Evolutionary conservation across 805 yeast species (phyloP), one percentile per base, ranked within the genome.

Genomic region (Henningerozyma blattae): DNA sequence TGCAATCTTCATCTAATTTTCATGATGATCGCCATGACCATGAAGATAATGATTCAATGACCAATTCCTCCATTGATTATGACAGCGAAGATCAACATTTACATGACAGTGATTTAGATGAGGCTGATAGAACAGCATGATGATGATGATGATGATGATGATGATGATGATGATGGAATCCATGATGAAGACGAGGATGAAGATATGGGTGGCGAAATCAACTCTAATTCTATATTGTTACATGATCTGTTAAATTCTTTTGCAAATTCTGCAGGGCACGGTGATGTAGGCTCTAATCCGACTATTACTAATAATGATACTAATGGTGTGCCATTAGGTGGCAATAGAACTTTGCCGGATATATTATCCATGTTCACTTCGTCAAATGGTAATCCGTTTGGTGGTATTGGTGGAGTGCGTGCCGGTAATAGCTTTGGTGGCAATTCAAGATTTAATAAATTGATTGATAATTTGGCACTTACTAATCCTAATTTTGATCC

Each of bases 401-500:
- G 52, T 16, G 52, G 51, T 10, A 34, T 52, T 5, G 41, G 39
- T 13, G 41, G 28, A 4, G 20, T 36, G 22, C 35, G 42, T 16
- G 42, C 44, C 10, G 41, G 35, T 10, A 18, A 33, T 3, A 33
- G 41, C 15, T 39, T 40, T 2, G 43, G 41, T 3, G 27, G 45
- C 28, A 42, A 39, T 27, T 32, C 48, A 4, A 44, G 57, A 17
- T 39, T 57, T 9, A 22, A 38, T 8, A 55, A 41, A 4, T 41
- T 60, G 19, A 43, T 54, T 7, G 44, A 39, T 5, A 56, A 56
- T 32, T 48, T 54, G 1, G 10, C n/a, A 24, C n/a, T n/a, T n/a
- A 32, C 35, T 7, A 41, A 50, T 32, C 58, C 58, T 3, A 34
- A 41, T 12, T 75, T 68, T 2, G 82, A 78, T 46, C 67, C 84